These are phyloP conservation scores for Erysimum cheiranthoides DNA, from an alignment of 345 rosid genomes.

Conservation along the genomic window DNA sequence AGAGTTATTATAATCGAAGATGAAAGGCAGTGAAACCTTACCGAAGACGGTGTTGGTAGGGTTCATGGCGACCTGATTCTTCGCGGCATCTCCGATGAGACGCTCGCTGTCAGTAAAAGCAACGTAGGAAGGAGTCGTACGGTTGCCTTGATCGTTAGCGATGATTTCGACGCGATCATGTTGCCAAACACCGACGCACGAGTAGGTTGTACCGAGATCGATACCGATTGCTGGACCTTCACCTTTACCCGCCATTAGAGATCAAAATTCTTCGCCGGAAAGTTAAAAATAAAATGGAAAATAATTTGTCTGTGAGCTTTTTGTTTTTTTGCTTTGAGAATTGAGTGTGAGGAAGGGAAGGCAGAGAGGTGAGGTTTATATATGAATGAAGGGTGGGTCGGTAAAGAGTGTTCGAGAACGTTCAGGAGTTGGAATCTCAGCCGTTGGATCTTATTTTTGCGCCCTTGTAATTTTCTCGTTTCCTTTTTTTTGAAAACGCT, in stretches of 20 bases:
- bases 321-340: background rate
- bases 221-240: slow-evolving; percentile 49
- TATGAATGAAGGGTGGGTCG: slow-evolving; percentile 5
- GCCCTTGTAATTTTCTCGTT: background rate
- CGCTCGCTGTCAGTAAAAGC: slow-evolving; percentile 67
- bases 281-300: background rate
- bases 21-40: slow-evolving; percentile 36
- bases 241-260: slow-evolving; percentile 44
- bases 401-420: slow-evolving; percentile 38
- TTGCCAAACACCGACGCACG: slow-evolving; percentile 79
- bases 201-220: slow-evolving; percentile 45
- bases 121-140: slow-evolving; percentile 76
- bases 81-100: slow-evolving; percentile 71
- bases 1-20: background rate
- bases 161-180: slow-evolving; percentile 79
- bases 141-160: slow-evolving; percentile 74
- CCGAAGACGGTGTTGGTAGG: slow-evolving; percentile 76
- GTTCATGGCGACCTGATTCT: slow-evolving; percentile 83
- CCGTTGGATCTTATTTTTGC: slow-evolving; percentile 40
- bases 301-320: background rate
- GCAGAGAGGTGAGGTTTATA: background rate
- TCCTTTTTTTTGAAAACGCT: background rate
- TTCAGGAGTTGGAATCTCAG: slow-evolving; percentile 24
- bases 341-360: background rate
- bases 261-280: slow-evolving; percentile 13